Percentiles rank a stretch among this genome's conserved stretches.
These are phyloP conservation scores for Fraxinus anomala DNA, from an alignment of 257 asterid species.

Conservation along the genomic window DNA sequence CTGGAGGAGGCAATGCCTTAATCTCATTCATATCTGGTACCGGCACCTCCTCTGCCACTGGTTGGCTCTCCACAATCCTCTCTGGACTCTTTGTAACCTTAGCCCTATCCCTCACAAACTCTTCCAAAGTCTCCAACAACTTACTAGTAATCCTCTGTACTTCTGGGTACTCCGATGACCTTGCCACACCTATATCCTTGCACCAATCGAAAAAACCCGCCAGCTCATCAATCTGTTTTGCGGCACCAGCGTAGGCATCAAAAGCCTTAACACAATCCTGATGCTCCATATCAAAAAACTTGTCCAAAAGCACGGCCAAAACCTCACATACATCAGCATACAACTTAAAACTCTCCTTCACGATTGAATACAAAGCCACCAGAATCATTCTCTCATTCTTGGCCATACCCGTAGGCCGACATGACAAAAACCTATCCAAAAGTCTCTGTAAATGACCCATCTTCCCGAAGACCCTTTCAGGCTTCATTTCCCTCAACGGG, in stretches of 20 bases:
- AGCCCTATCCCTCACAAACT: constrained; percentile 81
- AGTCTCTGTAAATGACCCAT: constrained; percentile 80
- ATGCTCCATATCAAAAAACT: constrained; percentile 76
- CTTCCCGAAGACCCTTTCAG: constrained; percentile 67
- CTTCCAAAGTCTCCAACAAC: constrained; percentile 77
- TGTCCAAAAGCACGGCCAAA: constrained; percentile 70
- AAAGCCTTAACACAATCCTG: constrained; percentile 75
- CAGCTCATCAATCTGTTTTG: constrained; percentile 76
- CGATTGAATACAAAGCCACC: constrained; percentile 62
- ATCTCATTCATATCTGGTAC: constrained; percentile 63
- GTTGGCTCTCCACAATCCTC: constrained; percentile 48
- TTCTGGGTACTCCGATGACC: constrained; percentile 73
- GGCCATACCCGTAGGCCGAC: constrained; percentile 70
- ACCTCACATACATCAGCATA: constrained; percentile 79
- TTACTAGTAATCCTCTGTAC: constrained; percentile 70
- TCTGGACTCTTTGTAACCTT: constrained; percentile 71
- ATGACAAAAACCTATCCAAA: constrained; percentile 65
- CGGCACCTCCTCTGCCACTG: constrained; percentile 52
- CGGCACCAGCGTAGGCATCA: constrained; percentile 60
- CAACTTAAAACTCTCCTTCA: constrained; percentile 72
- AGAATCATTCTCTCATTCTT: constrained; percentile 74
- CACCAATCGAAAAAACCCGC: constrained; percentile 71
- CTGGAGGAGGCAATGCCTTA: constrained; percentile 82
- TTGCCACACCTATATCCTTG: constrained; percentile 69
- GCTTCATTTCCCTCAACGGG: constrained; percentile 69